phyloP scores from a whole-genome alignment of 2,329 filamentous ascomycete genomes.

The Sclerotinia spermophila region DNA sequence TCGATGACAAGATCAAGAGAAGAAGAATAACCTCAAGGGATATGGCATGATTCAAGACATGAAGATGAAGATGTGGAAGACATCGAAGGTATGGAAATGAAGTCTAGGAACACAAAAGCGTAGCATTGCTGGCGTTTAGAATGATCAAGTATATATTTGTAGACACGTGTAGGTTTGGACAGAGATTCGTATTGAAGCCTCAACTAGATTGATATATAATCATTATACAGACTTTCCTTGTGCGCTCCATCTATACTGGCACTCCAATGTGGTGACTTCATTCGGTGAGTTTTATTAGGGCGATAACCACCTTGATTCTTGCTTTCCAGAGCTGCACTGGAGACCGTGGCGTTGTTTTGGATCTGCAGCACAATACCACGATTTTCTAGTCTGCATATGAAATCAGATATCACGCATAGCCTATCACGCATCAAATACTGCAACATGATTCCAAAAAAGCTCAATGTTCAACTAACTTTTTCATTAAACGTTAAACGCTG shows the following conservation, averaged over 20 bases:
- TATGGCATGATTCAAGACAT: neutral
- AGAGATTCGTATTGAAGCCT: neutral
- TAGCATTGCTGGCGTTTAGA: conserved; percentile 1
- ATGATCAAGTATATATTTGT: neutral
- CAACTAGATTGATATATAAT: neutral
- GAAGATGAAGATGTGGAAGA: neutral
- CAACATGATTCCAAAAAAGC: neutral
- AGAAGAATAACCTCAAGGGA: neutral
- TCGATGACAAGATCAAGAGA: neutral
- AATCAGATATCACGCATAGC: neutral
- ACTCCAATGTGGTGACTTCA: neutral
- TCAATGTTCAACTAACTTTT: neutral
- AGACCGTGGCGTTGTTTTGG: neutral
- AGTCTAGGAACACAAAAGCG: neutral
- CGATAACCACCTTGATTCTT: neutral
- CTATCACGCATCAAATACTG: neutral
- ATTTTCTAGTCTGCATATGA: too few species aligned
- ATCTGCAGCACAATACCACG: neutral
- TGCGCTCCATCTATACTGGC: neutral
- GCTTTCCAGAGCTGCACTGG: neutral
- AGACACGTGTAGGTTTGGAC: neutral
- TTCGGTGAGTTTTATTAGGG: too few species aligned
- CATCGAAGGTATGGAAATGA: neutral
- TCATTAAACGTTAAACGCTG: neutral
- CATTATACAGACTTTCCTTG: neutral